Evolutionary conservation across 75 land plant species (phyloP).

Genomic region (Pseudotsuga menziesii): DNA sequence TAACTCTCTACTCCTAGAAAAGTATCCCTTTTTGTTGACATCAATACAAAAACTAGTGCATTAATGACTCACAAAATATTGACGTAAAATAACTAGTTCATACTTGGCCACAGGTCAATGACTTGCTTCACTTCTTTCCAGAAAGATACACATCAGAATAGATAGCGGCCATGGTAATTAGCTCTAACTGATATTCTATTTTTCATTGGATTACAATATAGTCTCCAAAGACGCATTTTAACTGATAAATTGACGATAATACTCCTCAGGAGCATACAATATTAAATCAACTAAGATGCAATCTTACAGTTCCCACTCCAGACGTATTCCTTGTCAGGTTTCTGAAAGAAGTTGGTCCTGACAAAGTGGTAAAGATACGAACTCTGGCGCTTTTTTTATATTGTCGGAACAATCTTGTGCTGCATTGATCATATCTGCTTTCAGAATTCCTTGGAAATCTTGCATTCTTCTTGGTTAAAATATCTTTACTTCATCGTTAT

Average conservation of each 20-base stretch:
- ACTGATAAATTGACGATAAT: background rate
- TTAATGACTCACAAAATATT: too few relatives aligned
- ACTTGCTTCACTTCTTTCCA: slow-evolving; percentile 67
- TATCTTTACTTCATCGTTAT: too few relatives aligned
- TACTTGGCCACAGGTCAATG: slow-evolving; percentile 46
- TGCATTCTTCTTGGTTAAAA: too few relatives aligned
- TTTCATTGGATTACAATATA: too few relatives aligned
- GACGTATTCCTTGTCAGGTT: slow-evolving; percentile 39
- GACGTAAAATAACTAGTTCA: too few relatives aligned
- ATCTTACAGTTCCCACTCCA: slow-evolving; percentile 41
- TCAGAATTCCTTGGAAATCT: too few relatives aligned
- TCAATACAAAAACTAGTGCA: too few relatives aligned
- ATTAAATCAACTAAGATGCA: slow-evolving; percentile 33
- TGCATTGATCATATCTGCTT: slow-evolving; percentile 1
- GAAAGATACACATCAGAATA: slow-evolving; percentile 64
- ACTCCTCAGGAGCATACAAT: slow-evolving; percentile 50
- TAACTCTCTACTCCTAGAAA: too few relatives aligned
- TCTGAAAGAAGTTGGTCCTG: slow-evolving; percentile 32
- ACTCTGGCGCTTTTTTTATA: background rate
- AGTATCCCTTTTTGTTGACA: too few relatives aligned
- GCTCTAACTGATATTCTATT: background rate
- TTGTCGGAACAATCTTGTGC: slow-evolving; percentile 10
- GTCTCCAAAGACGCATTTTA: background rate
- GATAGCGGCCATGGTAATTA: slow-evolving; percentile 57
- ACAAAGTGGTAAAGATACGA: slow-evolving; percentile 13